Base-by-base conservation (phyloP, 1,139 yeast species). In the Pichia sp. region DNA sequence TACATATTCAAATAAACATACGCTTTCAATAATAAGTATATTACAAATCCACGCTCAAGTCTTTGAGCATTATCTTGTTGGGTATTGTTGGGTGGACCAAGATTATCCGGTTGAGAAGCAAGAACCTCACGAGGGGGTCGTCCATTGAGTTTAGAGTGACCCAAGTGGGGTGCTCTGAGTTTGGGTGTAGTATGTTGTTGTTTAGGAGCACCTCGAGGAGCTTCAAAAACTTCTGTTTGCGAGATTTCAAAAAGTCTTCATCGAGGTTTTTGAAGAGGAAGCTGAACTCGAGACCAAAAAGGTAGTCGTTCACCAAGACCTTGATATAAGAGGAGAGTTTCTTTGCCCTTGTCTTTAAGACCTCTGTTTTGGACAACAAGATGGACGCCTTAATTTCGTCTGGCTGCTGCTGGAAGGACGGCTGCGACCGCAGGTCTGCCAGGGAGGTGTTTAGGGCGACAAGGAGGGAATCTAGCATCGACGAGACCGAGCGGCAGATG, bases 51-150 rank as follows among this genome's bases (percentile, higher is more conserved):
- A 48, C 48, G 46, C 58, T 55, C 30, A 58, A n/a, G 50, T 52
- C 59, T 46, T 64, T 59, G 16, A 67, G 55, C 46, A 55, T 61
- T 27, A 67, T 66, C 49, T 59, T 60, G 46, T 63, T 63, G 16
- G 64, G 62, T 41, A 62, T 61, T 27, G 54, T 57, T 16, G 60
- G 62, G 52, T 68, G 68, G 6, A 59, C 58, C 4, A 57, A 54
- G 5, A 67, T 61, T 24, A 69, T 56, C 40, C 62, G 62, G 49
- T 67, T 67, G 20, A 63, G 34, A 3, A 69, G 52, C 4, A 69
- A 49, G 51, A 65, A 67, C 40, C 71, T 53, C n/a, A 68, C 57
- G 8, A 69, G 48, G 6, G 68, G 66, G 52, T 68, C 72, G 51
- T 67, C 69, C 36, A 62, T 60, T 16, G 63, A 61, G 8, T 30